Conservation (phyloP, 306 rosid species). For the Quercus bicolor region DNA sequence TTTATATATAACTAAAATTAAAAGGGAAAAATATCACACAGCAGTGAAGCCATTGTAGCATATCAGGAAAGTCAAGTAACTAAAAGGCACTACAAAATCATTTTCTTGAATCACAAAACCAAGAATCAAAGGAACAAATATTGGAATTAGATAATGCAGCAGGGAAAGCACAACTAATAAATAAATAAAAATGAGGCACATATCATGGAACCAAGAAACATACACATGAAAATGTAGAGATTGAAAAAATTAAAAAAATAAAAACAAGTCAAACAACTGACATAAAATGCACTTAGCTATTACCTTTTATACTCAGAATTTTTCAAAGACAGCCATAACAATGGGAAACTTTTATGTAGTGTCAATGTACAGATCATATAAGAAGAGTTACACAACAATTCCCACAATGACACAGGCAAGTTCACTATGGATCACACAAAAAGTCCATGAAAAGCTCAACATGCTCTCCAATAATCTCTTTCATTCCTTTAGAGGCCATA, state of each 20-base stretch:
- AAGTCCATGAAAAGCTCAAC: background rate
- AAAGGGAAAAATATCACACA: background rate
- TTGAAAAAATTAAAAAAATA: background rate
- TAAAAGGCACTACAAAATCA: background rate
- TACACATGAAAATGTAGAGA: background rate
- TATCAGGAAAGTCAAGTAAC: background rate
- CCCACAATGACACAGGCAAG: background rate
- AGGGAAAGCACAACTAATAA: background rate
- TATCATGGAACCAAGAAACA: background rate
- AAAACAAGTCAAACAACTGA: background rate
- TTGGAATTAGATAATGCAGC: background rate
- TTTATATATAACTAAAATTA: background rate
- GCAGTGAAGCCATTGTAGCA: background rate
- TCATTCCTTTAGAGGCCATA: background rate
- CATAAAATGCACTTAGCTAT: background rate
- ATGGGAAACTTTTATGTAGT: background rate
- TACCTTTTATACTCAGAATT: background rate
- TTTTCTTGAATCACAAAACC: background rate
- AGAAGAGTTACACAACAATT: background rate
- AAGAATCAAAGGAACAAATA: background rate
- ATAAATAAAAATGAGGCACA: background rate
- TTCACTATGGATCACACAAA: background rate
- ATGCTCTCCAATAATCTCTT: background rate
- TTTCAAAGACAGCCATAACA: background rate
- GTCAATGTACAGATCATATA: background rate